These are phyloP conservation scores for Starmerella apicola DNA, from an alignment of 805 yeast genomes.

Conservation along the genomic window DNA sequence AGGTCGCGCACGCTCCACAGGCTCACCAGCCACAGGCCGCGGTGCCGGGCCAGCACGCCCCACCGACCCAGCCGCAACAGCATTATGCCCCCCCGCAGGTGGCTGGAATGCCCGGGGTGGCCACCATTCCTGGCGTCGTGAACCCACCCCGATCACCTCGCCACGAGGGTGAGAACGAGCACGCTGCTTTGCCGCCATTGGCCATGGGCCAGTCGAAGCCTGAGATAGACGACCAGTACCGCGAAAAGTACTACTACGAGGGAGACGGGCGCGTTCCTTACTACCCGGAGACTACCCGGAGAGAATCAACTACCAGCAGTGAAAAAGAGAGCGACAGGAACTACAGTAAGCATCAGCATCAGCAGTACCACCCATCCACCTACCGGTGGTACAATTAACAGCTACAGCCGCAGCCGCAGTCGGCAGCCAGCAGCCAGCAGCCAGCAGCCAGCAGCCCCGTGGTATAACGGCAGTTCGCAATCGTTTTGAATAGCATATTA, in stretches of 20 bases:
- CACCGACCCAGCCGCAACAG: slow-evolving; percentile 1
- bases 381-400: too few relatives aligned
- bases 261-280: not conserved
- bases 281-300: not conserved
- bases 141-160: slow-evolving; percentile 3
- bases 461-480: too few relatives aligned
- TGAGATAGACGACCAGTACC: not conserved
- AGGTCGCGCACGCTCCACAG: slow-evolving; percentile 2
- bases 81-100: slow-evolving; percentile 17
- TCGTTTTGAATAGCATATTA: too few relatives aligned
- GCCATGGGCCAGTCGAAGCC: not conserved
- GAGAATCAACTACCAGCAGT: not conserved
- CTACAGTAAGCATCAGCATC: too few relatives aligned
- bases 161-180: not conserved
- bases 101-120: not conserved
- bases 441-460: too few relatives aligned
- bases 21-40: slow-evolving; percentile 8
- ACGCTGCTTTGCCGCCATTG: not conserved
- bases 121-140: slow-evolving; percentile 12
- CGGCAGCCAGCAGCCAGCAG: too few relatives aligned
- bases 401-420: too few relatives aligned
- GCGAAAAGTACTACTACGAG: not conserved
- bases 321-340: too few relatives aligned
- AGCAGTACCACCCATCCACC: too few relatives aligned
- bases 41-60: slow-evolving; percentile 2